Evolutionary conservation across 2,329 filamentous ascomycete genomes (phyloP).

Genomic region (Fusarium nematophilum): DNA sequence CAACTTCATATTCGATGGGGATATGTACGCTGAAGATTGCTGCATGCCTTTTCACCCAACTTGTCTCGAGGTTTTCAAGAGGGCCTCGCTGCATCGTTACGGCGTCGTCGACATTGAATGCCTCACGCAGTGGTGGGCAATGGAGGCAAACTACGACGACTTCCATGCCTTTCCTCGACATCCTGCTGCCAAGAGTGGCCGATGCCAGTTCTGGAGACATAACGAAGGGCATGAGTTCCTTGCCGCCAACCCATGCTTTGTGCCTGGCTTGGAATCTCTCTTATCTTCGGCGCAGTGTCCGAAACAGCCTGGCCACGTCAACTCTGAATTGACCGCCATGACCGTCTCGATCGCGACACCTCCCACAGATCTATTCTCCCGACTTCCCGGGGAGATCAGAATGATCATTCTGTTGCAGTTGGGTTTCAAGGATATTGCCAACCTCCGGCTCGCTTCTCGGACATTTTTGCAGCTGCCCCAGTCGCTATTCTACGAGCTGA

Average conservation of each 20-base stretch:
- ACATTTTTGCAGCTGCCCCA: slow-evolving; percentile 24
- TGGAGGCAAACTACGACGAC: not conserved
- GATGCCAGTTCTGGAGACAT: slow-evolving; percentile 27
- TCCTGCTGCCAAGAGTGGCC: not conserved
- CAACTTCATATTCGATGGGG: slow-evolving; percentile 1
- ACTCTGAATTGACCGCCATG: not conserved
- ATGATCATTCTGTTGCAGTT: slow-evolving; percentile 21
- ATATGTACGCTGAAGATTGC: not conserved
- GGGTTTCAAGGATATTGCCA: slow-evolving; percentile 20
- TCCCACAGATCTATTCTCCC: slow-evolving; percentile 5
- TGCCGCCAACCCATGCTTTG: slow-evolving; percentile 37
- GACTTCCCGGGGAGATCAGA: slow-evolving; percentile 22
- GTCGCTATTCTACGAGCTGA: slow-evolving; percentile 8
- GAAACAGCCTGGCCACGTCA: not conserved
- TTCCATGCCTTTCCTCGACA: slow-evolving; percentile 17
- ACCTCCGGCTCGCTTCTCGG: slow-evolving; percentile 22
- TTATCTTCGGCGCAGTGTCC: not conserved
- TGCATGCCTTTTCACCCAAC: slow-evolving; percentile 45
- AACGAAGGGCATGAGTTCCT: slow-evolving; percentile 23
- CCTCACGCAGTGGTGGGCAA: slow-evolving; percentile 26
- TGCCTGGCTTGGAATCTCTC: slow-evolving; percentile 18
- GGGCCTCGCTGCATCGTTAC: slow-evolving; percentile 31
- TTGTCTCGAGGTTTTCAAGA: slow-evolving; percentile 46
- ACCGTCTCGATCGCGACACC: not conserved
- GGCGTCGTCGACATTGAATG: slow-evolving; percentile 33